phyloP scores from a whole-genome alignment of 805 yeast species.

The Kluyveromyces siamensis region DNA sequence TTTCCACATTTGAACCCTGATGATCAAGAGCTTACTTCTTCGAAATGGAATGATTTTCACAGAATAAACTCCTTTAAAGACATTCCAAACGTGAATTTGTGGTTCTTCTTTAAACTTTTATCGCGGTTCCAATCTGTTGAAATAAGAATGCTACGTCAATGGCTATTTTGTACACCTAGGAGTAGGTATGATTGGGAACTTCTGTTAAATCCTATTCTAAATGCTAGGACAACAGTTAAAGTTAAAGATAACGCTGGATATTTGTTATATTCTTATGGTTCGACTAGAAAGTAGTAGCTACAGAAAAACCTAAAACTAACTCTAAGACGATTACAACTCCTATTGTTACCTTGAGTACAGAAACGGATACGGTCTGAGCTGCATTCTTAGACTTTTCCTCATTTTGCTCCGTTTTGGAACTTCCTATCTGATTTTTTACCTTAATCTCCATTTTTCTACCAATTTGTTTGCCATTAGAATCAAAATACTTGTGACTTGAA shows the following conservation, averaged over 20 bases:
- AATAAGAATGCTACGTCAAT: constrained; percentile 30
- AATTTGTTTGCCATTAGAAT: constrained; percentile 33
- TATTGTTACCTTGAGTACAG: neutral
- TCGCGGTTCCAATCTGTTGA: constrained; percentile 28
- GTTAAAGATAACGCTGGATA: constrained; percentile 33
- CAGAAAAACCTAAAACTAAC: neutral
- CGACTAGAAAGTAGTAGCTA: constrained; percentile 2
- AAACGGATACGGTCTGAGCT: neutral
- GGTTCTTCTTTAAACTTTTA: constrained; percentile 26
- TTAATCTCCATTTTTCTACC: constrained; percentile 15
- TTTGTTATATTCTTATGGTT: constrained; percentile 33
- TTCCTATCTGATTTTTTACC: constrained; percentile 6
- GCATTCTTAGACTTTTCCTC: neutral
- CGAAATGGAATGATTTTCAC: constrained; percentile 19
- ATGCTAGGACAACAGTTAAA: constrained; percentile 26
- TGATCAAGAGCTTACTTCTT: constrained; percentile 9
- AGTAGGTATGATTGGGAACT: constrained; percentile 32
- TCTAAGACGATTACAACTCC: neutral
- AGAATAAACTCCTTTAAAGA: constrained; percentile 21
- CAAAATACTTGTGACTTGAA: constrained; percentile 35
- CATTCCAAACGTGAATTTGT: constrained; percentile 31
- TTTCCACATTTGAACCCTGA: neutral
- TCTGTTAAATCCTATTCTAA: constrained; percentile 28
- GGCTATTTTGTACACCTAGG: constrained; percentile 31
- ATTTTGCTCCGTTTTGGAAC: neutral